These are phyloP conservation scores for Pterocarpus macrocarpus DNA, from an alignment of 306 rosid genomes.

Conservation along the genomic window DNA sequence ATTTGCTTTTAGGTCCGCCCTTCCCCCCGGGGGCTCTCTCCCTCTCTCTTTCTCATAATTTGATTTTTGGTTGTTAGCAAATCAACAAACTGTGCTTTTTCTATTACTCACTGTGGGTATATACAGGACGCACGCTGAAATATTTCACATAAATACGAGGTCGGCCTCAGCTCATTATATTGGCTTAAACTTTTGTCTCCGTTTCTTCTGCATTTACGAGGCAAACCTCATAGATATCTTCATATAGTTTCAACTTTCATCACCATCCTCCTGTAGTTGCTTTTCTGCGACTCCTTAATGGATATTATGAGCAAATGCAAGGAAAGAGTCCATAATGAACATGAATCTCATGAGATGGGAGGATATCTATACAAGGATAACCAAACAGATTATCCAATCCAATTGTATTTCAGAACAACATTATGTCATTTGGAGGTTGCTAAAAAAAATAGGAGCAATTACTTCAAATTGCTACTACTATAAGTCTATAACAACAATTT, in stretches of 20 bases:
- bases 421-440: background rate
- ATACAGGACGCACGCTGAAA: too few relatives aligned
- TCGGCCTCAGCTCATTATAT: too few relatives aligned
- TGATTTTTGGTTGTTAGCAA: too few relatives aligned
- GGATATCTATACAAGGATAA: background rate
- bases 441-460: background rate
- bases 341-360: background rate
- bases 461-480: conserved; percentile 14
- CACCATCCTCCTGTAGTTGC: background rate
- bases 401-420: background rate
- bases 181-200: too few relatives aligned
- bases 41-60: too few relatives aligned
- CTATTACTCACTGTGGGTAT: too few relatives aligned
- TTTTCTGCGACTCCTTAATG: background rate
- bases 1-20: too few relatives aligned
- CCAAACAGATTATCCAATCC: conserved; percentile 2
- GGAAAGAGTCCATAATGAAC: background rate
- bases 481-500: background rate
- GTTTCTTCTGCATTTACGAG: conserved; percentile 4
- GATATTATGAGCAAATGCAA: background rate
- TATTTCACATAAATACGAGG: too few relatives aligned
- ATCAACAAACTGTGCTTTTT: too few relatives aligned
- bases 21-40: too few relatives aligned
- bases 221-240: background rate
- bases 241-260: background rate